A percentile compares a stretch with the other conserved stretches of the same genome.
Evolutionary conservation across 768 basidiomycete species (phyloP).

Genomic region (Kwoniella shandongensis): DNA sequence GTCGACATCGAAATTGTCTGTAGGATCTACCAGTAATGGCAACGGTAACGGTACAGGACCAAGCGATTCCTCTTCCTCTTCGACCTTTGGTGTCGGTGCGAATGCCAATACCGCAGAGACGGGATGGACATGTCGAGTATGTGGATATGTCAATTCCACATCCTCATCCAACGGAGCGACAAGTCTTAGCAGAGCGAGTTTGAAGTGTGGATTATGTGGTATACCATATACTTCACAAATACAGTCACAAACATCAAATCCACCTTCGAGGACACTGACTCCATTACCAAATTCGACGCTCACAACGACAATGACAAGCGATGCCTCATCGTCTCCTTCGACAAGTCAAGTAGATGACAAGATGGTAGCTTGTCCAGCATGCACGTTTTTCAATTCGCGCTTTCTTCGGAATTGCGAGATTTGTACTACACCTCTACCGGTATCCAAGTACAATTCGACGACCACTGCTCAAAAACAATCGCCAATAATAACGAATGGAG

Average conservation of each 20-base stretch:
- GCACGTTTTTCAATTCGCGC: conserved; percentile 88
- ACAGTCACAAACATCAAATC: conserved; percentile 6
- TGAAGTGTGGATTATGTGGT: conserved; percentile 73
- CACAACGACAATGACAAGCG: background rate
- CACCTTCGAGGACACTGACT: conserved; percentile 22
- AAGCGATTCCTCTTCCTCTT: too few species aligned
- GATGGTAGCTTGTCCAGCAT: conserved; percentile 71
- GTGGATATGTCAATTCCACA: conserved; percentile 76
- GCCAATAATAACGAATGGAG: background rate
- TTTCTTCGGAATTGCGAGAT: conserved; percentile 77
- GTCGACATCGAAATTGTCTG: too few species aligned
- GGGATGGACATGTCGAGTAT: conserved; percentile 78
- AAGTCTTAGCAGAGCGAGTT: background rate
- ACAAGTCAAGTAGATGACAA: conserved; percentile 31
- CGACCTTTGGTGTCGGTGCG: too few species aligned
- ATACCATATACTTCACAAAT: conserved; percentile 55
- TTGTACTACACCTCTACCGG: conserved; percentile 68
- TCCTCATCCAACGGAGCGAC: conserved; percentile 46
- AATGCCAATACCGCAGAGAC: too few species aligned
- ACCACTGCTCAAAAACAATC: background rate
- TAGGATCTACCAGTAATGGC: too few species aligned
- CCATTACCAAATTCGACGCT: conserved; percentile 8
- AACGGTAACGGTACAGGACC: too few species aligned
- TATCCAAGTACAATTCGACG: conserved; percentile 11
- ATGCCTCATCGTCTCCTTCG: background rate